These are phyloP conservation scores for Pestalotiopsis sp. DNA, from an alignment of 2,329 filamentous ascomycete genomes.

Conservation along the genomic window DNA sequence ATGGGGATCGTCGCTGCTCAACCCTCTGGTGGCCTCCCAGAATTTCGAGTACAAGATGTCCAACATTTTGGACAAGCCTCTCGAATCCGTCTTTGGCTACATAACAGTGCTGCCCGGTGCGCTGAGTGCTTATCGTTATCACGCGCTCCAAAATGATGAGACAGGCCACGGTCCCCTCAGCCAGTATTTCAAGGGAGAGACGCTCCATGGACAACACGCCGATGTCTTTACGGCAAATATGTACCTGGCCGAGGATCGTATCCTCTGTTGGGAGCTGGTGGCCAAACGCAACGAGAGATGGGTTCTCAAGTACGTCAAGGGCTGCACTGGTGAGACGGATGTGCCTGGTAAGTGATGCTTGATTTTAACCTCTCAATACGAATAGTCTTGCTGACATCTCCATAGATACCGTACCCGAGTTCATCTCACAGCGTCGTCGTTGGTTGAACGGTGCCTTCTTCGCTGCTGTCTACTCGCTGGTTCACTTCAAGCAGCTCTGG, in stretches of 20 bases:
- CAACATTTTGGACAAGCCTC: conserved; percentile 96
- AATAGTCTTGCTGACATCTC: conserved; percentile 25
- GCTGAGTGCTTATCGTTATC: conserved; percentile 96
- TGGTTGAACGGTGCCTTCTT: conserved; percentile 99
- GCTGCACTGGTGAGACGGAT: conserved; percentile 95
- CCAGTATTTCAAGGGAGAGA: conserved; percentile 97
- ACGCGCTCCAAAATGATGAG: conserved; percentile 96
- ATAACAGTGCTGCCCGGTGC: conserved; percentile 96
- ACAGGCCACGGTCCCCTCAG: conserved; percentile 89
- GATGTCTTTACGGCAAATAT: conserved; percentile 99
- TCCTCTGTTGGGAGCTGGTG: conserved; percentile 93
- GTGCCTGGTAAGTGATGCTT: conserved; percentile 74
- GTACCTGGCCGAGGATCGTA: conserved; percentile 98
- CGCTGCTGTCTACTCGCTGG: conserved; percentile 93
- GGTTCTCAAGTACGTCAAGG: conserved; percentile 98
- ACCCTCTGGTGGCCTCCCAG: conserved; percentile 92
- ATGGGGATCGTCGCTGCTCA: conserved; percentile 83
- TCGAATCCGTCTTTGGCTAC: conserved; percentile 97
- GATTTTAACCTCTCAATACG: neutral
- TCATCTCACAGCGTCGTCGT: conserved; percentile 92
- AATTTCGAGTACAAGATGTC: conserved; percentile 99
- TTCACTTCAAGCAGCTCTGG: conserved; percentile 95
- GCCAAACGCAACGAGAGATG: conserved; percentile 93
- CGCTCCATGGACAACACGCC: conserved; percentile 83
- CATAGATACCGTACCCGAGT: conserved; percentile 89